A percentile compares a stretch with the other conserved stretches of the same genome.
These are phyloP conservation scores for Musa schizocarpa DNA, from an alignment of 176 grass and related monocot species.

Conservation along the genomic window DNA sequence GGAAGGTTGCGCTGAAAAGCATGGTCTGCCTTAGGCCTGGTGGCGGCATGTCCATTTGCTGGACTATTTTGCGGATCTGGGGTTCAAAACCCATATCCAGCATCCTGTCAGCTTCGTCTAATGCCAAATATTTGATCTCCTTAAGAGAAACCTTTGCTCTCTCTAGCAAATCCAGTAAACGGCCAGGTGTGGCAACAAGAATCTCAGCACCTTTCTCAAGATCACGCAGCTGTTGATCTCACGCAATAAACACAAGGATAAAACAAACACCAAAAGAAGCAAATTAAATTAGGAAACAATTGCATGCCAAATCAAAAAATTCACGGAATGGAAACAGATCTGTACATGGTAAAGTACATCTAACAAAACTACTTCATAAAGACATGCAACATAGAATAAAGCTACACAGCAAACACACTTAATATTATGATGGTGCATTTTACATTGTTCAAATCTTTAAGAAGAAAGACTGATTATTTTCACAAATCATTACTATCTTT, in stretches of 20 bases:
- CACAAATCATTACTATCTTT: too few species aligned
- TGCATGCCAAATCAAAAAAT: not conserved
- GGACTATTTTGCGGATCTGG: conserved; percentile 72
- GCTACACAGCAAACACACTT: too few species aligned
- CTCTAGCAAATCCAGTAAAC: conserved; percentile 61
- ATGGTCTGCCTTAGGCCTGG: conserved; percentile 58
- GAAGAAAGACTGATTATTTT: too few species aligned
- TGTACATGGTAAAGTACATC: too few species aligned
- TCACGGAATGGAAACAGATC: too few species aligned
- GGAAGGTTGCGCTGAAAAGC: conserved; percentile 95
- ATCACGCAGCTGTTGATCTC: conserved; percentile 37
- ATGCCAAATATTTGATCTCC: conserved; percentile 53
- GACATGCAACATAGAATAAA: too few species aligned
- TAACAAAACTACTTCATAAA: too few species aligned
- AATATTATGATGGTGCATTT: too few species aligned
- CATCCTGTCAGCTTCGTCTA: conserved; percentile 94
- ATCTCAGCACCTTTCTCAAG: conserved; percentile 54
- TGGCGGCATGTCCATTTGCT: conserved; percentile 58
- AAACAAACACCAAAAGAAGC: not conserved
- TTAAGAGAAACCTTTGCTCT: conserved; percentile 63
- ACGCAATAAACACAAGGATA: conserved; percentile 14
- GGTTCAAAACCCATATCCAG: conserved; percentile 96
- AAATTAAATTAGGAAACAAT: conserved; percentile 1
- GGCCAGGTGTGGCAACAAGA: conserved; percentile 82
- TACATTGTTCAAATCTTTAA: too few species aligned